Evolutionary conservation across 2,329 filamentous ascomycete species (phyloP).

Genomic region (Epichloe aotearoae): DNA sequence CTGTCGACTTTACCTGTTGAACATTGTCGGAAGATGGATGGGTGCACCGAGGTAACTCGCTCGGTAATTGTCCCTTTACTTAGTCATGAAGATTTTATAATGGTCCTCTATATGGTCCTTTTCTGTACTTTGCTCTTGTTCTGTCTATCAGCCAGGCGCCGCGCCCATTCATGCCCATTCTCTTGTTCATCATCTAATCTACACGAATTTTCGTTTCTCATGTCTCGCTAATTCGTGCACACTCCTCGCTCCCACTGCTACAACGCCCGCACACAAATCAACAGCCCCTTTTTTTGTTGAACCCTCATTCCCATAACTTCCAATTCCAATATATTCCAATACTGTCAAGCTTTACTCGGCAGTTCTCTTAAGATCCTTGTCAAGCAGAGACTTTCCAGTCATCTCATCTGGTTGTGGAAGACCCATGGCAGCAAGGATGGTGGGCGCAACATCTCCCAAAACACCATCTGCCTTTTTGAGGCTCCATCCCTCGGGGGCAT

Average conservation of each 20-base stretch:
- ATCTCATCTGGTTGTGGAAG: slow-evolving; percentile 83
- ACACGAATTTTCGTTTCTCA: not conserved
- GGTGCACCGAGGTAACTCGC: too few species aligned
- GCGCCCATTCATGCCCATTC: not conserved
- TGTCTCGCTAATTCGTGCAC: not conserved
- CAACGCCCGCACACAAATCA: slow-evolving; percentile 4
- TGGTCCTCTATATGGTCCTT: not conserved
- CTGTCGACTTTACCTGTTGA: too few species aligned
- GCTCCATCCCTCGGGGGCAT: slow-evolving; percentile 80
- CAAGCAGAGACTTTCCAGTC: slow-evolving; percentile 72
- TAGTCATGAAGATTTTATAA: too few species aligned
- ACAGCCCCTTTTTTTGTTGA: slow-evolving; percentile 2
- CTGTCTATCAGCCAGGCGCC: slow-evolving; percentile 1
- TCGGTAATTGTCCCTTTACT: too few species aligned
- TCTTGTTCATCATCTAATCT: slow-evolving; percentile 3
- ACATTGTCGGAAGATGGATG: too few species aligned
- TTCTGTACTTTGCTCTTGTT: not conserved
- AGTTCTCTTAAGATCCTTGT: slow-evolving; percentile 46
- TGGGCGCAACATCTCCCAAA: slow-evolving; percentile 96
- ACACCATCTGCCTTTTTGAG: slow-evolving; percentile 77
- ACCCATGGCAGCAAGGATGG: slow-evolving; percentile 80
- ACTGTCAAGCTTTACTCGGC: slow-evolving; percentile 11
- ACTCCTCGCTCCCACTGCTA: not conserved
- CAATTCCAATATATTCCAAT: too few species aligned
- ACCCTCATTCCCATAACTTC: not conserved